phyloP scores from a whole-genome alignment of 805 yeast genomes.

The Blastobotrys terrestris region DNA sequence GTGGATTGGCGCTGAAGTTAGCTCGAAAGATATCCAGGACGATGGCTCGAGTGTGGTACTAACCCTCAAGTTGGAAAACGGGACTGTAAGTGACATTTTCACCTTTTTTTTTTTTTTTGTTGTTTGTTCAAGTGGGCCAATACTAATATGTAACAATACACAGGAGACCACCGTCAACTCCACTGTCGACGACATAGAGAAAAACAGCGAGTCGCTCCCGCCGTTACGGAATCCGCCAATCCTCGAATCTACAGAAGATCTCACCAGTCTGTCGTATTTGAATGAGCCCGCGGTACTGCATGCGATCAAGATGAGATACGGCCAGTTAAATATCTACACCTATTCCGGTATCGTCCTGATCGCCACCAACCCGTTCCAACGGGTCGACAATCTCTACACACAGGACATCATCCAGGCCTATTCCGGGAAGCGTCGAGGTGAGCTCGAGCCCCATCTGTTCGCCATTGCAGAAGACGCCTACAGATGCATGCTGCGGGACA shows the following conservation, averaged over 20 bases:
- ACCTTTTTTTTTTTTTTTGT: neutral
- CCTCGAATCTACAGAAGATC: constrained; percentile 88
- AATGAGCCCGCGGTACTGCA: constrained; percentile 96
- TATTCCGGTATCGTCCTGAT: constrained; percentile 95
- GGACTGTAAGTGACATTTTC: constrained; percentile 26
- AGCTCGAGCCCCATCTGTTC: constrained; percentile 92
- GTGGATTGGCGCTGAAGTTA: constrained; percentile 67
- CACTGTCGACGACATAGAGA: constrained; percentile 31
- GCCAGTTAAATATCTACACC: constrained; percentile 87
- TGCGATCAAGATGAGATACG: constrained; percentile 83
- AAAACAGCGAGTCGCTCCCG: constrained; percentile 55
- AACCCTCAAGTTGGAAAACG: constrained; percentile 48
- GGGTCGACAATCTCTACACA: constrained; percentile 84
- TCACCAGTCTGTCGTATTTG: constrained; percentile 83
- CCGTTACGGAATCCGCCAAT: constrained; percentile 86
- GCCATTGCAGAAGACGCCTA: constrained; percentile 98
- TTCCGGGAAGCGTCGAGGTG: constrained; percentile 89
- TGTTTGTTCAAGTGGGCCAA: neutral
- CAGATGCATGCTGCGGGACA: constrained; percentile 83
- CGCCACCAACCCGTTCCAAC: constrained; percentile 93
- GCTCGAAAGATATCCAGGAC: constrained; percentile 32
- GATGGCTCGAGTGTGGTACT: constrained; percentile 43
- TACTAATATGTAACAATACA: neutral
- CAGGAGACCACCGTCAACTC: constrained; percentile 23
- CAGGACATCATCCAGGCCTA: constrained; percentile 92